Evolutionary conservation across 208 protist genomes (phyloP).

Genomic region (Cochliopodium minus): DNA sequence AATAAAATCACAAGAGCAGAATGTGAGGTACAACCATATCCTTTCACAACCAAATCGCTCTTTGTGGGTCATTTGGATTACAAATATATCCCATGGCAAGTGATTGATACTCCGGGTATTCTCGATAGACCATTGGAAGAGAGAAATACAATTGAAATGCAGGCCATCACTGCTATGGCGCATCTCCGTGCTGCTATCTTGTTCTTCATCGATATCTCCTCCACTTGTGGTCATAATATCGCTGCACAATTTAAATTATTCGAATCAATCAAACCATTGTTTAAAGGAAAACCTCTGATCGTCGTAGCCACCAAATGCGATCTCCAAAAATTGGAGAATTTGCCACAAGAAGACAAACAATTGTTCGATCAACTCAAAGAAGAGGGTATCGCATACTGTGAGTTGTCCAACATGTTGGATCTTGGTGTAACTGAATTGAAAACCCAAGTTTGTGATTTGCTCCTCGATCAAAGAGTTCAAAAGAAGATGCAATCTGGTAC

Average conservation of each 20-base stretch:
- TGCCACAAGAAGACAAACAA: conserved; percentile 53
- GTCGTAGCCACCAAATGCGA: conserved; percentile 98
- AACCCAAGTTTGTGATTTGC: conserved; percentile 71
- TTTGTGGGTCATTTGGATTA: conserved; percentile 99
- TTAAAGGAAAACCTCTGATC: conserved; percentile 96
- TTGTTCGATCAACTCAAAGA: conserved; percentile 40
- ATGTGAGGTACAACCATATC: conserved; percentile 98
- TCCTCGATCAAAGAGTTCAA: conserved; percentile 76
- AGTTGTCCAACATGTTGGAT: conserved; percentile 17
- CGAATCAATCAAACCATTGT: conserved; percentile 90
- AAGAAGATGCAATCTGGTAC: conserved; percentile 63
- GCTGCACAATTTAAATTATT: conserved; percentile 88
- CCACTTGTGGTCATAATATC: conserved; percentile 92
- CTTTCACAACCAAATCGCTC: conserved; percentile 99
- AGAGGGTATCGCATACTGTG: conserved; percentile 6
- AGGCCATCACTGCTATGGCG: conserved; percentile 95
- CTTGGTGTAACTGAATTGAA: conserved; percentile 59
- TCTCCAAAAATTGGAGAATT: conserved; percentile 64
- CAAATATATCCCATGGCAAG: conserved; percentile 94
- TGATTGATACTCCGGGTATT: conserved; percentile 99
- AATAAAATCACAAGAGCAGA: conserved; percentile 98
- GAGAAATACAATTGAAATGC: conserved; percentile 99
- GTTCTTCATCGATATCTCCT: conserved; percentile 97
- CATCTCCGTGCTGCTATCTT: conserved; percentile 89
- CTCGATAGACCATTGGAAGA: conserved; percentile 97